Evolutionary conservation across 331 rosid genomes (phyloP).

Genomic region (Saraca asoca): DNA sequence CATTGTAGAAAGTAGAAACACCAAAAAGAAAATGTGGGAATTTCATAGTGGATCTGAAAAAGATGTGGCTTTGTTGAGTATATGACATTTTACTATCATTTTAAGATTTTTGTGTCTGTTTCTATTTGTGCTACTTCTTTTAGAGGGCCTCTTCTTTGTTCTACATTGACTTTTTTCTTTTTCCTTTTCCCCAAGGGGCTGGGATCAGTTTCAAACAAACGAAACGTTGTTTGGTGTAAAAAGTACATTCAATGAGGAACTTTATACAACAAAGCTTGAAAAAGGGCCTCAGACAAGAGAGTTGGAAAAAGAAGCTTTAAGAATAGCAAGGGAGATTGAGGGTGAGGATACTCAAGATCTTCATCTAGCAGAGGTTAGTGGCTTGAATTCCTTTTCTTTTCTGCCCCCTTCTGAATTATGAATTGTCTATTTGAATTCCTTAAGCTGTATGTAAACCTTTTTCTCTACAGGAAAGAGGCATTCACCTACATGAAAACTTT

Average conservation of each 20-base stretch:
- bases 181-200: constrained; percentile 53
- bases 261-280: constrained; percentile 88
- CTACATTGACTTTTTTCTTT: constrained; percentile 4
- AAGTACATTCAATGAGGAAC: constrained; percentile 86
- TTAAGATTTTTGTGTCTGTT: constrained; percentile 11
- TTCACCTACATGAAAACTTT: constrained; percentile 45
- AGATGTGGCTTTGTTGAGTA: constrained; percentile 21
- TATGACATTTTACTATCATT: constrained; percentile 1
- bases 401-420: constrained; percentile 21
- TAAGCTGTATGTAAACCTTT: constrained; percentile 28
- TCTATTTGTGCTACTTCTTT: constrained; percentile 19
- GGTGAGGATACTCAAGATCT: constrained; percentile 93
- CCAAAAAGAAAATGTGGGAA: no score
- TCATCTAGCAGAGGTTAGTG: constrained; percentile 87
- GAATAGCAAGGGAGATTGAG: constrained; percentile 93
- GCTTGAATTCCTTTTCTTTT: constrained; percentile 24
- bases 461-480: constrained; percentile 83
- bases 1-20: no score
- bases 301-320: constrained; percentile 74
- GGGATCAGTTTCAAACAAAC: constrained; percentile 95
- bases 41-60: background rate
- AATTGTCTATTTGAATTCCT: constrained; percentile 25
- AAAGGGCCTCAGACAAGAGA: constrained; percentile 80
- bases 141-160: constrained; percentile 13
- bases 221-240: constrained; percentile 83